phyloP scores from a whole-genome alignment of 495 filamentous ascomycete genomes.

The Aspergillus coremiiformis region DNA sequence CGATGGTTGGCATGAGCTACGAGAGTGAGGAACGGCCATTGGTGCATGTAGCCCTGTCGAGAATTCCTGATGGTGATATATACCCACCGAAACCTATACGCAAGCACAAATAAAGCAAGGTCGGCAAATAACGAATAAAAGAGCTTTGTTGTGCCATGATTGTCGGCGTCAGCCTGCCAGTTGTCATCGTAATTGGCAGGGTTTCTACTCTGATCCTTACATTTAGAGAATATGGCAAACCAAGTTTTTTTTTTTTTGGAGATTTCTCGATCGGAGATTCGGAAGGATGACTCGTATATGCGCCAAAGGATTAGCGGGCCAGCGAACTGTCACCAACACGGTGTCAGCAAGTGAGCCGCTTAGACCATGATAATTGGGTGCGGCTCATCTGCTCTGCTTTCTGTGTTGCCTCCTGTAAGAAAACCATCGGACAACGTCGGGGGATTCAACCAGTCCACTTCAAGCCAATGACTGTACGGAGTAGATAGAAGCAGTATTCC shows the following conservation, averaged over 20 bases:
- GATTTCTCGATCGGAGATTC: background rate
- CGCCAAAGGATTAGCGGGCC: constrained; percentile 13
- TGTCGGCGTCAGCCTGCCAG: constrained; percentile 7
- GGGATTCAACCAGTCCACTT: too few relatives aligned
- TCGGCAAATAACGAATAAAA: background rate
- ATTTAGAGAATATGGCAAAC: background rate
- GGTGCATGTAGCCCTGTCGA: background rate
- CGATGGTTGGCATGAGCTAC: background rate
- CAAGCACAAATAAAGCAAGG: background rate
- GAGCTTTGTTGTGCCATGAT: background rate
- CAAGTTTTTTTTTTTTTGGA: background rate
- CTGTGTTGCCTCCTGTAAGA: background rate
- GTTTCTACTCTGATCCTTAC: background rate
- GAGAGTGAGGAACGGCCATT: background rate
- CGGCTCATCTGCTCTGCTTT: constrained; percentile 13
- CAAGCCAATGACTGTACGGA: too few relatives aligned
- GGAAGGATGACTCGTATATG: constrained; percentile 11
- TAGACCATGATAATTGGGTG: constrained; percentile 17
- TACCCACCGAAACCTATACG: background rate
- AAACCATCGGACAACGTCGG: background rate
- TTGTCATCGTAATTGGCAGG: constrained; percentile 1
- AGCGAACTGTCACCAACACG: constrained; percentile 13
- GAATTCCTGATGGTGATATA: background rate
- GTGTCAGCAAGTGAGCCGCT: constrained; percentile 11
- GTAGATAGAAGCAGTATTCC: too few relatives aligned